Base-by-base conservation (phyloP, 768 basidiomycete genomes). In the Heimioporus sp. region DNA sequence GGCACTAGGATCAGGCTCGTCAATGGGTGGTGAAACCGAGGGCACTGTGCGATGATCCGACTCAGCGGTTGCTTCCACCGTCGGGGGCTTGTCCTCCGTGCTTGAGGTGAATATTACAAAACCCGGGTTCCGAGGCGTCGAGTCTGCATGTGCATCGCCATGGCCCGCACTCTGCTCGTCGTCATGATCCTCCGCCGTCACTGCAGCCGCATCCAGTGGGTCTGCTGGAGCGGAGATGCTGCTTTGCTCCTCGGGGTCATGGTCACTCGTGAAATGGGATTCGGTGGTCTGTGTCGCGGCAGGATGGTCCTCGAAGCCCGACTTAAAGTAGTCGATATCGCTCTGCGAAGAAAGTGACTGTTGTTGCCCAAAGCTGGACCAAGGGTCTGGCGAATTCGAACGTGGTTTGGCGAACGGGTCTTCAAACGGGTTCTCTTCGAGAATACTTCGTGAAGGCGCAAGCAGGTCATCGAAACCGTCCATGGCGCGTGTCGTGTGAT, bases 381-480 rank as follows among this genome's bases (percentile, higher is more conserved):
- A 91, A 58, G 88, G 88, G 66, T 90, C 88, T 39, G 86, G 85
- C 17, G 87, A 88, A 57, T 69, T 64, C 19, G 86, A 82, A 39
- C 87, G 65, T 28, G 63, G 78, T 52, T 79, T 79, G n/a, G 78
- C 72, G 59, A 88, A 89, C 5, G 85, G 85, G 64, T 87, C 82
- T 36, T 81, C 81, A 54, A 91, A 90, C 0, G 88, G 88, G 59
- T 90, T 90, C 51, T 82, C 78, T 64, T 87, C 85, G n/a, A 89
- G 72, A 36, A 73, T 76, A 58, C 69, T 74, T 58, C 80, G 79
- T 24, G 86, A 84, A 47, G 80, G 76, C 11, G 73, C 74, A 34
- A 91, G 76, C 43, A 91, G 68, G 69, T 91, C 88, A 72, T 90
- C 88, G 66, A 91, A 91, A 61, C 79, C 73, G 68, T 87, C 86